Evolutionary conservation across 495 filamentous ascomycete species (phyloP).

Genomic region (Lasiosphaeris hirsuta): DNA sequence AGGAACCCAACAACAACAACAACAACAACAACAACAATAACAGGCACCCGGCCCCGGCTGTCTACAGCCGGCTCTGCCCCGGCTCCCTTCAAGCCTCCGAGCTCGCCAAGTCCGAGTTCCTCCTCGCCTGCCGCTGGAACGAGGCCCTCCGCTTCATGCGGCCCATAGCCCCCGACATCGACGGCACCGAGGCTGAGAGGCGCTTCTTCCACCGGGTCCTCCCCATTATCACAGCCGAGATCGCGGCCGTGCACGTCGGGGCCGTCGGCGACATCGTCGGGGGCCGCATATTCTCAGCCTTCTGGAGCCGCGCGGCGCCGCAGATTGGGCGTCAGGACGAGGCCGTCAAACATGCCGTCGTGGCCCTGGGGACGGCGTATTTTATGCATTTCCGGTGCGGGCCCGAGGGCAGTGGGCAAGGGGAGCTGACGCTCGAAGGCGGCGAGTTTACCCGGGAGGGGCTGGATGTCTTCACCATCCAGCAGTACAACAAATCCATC

Average conservation of each 20-base stretch:
- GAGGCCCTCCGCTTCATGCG: slow-evolving; percentile 34
- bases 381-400: slow-evolving; percentile 13
- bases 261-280: too few relatives aligned
- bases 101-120: slow-evolving; percentile 29
- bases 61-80: not conserved
- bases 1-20: slow-evolving; percentile 3
- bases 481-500: slow-evolving; percentile 41
- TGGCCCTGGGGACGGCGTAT: slow-evolving; percentile 38
- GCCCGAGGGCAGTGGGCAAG: not conserved
- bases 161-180: slow-evolving; percentile 35
- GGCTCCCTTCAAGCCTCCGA: slow-evolving; percentile 19
- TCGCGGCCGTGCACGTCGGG: slow-evolving; percentile 8
- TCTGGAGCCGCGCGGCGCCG: slow-evolving; percentile 37
- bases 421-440: not conserved
- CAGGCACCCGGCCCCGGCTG: too few relatives aligned
- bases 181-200: slow-evolving; percentile 34
- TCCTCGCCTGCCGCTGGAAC: slow-evolving; percentile 29
- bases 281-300: slow-evolving; percentile 22
- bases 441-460: slow-evolving; percentile 23
- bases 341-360: slow-evolving; percentile 38
- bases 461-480: slow-evolving; percentile 37
- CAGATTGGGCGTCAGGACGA: slow-evolving; percentile 32
- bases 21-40: too few relatives aligned
- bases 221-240: slow-evolving; percentile 9
- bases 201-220: slow-evolving; percentile 34